Percentiles rank a stretch among this genome's conserved stretches.
phyloP scores from a whole-genome alignment of 2,329 filamentous ascomycete genomes.

The Trichoderma cornu-damae region DNA sequence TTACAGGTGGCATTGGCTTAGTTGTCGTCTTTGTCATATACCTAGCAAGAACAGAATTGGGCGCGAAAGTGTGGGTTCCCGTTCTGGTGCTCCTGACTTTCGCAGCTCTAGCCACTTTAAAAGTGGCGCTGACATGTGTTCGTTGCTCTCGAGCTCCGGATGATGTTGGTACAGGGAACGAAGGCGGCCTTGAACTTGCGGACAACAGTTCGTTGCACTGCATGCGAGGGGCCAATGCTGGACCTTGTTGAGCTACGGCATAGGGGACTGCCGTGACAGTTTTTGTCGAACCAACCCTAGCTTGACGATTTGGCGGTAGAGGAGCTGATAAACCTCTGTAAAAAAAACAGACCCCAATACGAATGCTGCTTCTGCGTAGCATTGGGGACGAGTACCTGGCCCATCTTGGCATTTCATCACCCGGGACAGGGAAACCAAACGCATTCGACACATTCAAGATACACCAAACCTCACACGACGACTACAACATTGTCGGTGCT shows the following conservation, averaged over 20 bases:
- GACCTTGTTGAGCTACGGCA: conserved; percentile 5
- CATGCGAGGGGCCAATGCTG: neutral
- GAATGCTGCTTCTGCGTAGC: conserved; percentile 3
- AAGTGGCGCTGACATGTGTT: neutral
- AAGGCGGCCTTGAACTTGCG: neutral
- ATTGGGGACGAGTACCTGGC: conserved; percentile 1
- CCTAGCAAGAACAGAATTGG: neutral
- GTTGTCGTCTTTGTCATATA: neutral
- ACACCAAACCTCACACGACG: neutral
- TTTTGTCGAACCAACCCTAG: conserved; percentile 1
- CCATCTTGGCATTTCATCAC: neutral
- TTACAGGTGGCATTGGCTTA: neutral
- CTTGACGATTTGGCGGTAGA: neutral
- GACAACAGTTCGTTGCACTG: neutral
- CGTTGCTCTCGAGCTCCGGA: neutral
- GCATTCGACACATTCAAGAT: neutral
- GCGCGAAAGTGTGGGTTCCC: neutral
- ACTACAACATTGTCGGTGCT: neutral
- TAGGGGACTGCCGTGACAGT: neutral
- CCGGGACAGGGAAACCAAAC: neutral
- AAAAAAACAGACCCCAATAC: neutral
- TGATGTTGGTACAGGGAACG: neutral
- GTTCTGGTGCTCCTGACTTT: neutral
- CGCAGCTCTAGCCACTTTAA: neutral
- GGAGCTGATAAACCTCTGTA: conserved; percentile 1